Conservation (phyloP, 768 basidiomycete species). For the Boletus rubroflammeus region DNA sequence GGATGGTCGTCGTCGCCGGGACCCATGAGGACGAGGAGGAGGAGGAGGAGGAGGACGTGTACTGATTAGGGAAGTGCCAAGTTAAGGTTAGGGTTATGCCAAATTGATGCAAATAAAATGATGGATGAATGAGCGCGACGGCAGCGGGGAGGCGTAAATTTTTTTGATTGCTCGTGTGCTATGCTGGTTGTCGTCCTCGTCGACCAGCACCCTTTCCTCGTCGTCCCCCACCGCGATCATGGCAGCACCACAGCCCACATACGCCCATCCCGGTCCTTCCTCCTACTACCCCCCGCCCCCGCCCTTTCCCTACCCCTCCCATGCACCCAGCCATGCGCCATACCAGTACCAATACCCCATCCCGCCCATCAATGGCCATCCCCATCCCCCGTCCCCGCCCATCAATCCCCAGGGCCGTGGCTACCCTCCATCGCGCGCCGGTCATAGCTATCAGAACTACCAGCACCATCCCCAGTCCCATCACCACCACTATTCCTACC, state of each 20-base stretch:
- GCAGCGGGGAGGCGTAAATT: conserved; percentile 3
- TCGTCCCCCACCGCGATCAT: conserved; percentile 12
- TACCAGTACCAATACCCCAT: conserved; percentile 40
- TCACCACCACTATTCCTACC: conserved; percentile 35
- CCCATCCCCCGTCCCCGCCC: conserved; percentile 28
- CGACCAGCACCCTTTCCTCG: conserved; percentile 7
- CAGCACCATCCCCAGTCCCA: conserved; percentile 24
- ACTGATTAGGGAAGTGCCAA: background rate
- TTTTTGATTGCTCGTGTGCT: conserved; percentile 12
- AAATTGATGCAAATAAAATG: conserved; percentile 19
- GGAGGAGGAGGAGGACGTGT: background rate
- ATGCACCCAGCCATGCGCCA: conserved; percentile 20
- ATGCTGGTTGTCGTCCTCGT: conserved; percentile 4
- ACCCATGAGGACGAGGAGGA: background rate
- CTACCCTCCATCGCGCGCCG: conserved; percentile 36
- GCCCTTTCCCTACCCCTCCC: conserved; percentile 32
- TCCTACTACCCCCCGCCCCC: conserved; percentile 28
- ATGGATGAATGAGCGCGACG: no score
- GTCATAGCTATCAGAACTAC: conserved; percentile 38
- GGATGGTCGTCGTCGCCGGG: conserved; percentile 34
- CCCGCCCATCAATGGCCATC: conserved; percentile 25
- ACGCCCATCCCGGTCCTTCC: conserved; percentile 28
- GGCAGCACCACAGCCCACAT: conserved; percentile 25
- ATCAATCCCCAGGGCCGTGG: conserved; percentile 32
- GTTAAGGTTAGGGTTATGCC: conserved; percentile 23